Evolutionary conservation across 208 protist species (phyloP).

Genomic region (Leishmania major): DNA sequence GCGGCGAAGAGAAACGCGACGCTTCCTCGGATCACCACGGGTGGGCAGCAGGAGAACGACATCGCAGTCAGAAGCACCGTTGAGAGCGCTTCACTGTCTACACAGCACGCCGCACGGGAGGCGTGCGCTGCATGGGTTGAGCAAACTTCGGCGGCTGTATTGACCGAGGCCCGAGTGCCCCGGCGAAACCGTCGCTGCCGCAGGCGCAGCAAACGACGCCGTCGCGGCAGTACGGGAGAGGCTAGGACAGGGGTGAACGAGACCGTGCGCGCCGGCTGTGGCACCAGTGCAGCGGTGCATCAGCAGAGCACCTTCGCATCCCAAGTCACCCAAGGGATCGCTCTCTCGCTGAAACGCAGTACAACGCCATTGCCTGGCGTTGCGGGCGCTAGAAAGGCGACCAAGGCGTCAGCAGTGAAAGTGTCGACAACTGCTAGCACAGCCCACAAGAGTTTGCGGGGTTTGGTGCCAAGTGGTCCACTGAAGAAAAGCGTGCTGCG

Average conservation of each 20-base stretch:
- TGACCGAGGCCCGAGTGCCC: slow-evolving; percentile 10
- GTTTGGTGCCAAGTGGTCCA: slow-evolving; percentile 19
- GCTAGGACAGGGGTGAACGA: background rate
- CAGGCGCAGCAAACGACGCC: slow-evolving; percentile 17
- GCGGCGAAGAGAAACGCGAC: slow-evolving; percentile 1
- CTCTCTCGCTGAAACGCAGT: background rate
- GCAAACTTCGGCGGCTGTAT: background rate
- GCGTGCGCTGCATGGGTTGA: background rate
- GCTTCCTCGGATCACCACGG: background rate
- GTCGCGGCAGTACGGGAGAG: slow-evolving; percentile 1
- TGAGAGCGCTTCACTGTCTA: background rate
- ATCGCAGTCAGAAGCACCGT: background rate
- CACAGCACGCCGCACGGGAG: background rate
- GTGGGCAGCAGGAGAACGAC: background rate
- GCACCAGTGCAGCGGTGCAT: background rate
- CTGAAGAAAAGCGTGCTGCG: slow-evolving; percentile 10
- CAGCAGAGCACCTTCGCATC: background rate
- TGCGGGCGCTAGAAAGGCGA: background rate
- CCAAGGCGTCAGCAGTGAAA: background rate
- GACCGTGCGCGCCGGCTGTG: background rate
- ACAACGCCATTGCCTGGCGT: background rate
- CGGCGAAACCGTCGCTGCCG: slow-evolving; percentile 17
- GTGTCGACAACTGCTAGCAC: background rate
- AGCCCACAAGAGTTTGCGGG: slow-evolving; percentile 22
- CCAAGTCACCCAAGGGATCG: background rate